Evolutionary conservation across 73 alveolate genomes (phyloP).

Genomic region (Tetrahymena malaccensis): DNA sequence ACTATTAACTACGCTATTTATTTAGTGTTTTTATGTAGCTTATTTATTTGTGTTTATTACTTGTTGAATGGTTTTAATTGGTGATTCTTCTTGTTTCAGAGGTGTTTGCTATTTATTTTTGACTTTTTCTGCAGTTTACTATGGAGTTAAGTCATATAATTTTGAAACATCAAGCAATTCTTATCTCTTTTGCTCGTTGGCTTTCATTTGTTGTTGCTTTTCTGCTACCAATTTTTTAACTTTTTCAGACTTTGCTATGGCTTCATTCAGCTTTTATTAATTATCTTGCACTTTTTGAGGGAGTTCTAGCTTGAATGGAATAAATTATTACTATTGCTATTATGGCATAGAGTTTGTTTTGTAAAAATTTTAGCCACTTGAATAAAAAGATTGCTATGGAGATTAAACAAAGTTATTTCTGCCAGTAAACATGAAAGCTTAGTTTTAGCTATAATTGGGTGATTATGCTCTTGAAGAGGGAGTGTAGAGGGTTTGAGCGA

Average conservation of each 20-base stretch:
- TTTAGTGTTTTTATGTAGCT: background rate
- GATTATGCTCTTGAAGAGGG: background rate
- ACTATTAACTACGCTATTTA: background rate
- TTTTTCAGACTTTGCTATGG: background rate
- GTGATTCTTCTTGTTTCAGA: background rate
- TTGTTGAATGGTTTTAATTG: background rate
- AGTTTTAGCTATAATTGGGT: background rate
- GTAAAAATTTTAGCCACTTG: background rate
- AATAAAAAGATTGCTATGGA: background rate
- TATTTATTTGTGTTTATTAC: background rate
- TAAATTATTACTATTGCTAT: background rate
- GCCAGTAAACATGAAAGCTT: background rate
- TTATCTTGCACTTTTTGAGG: background rate
- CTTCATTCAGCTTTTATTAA: background rate
- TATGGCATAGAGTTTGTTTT: background rate
- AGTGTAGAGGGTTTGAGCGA: background rate
- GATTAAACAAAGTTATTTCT: background rate
- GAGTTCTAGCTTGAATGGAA: background rate
- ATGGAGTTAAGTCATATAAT: background rate
- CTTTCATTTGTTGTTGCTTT: background rate
- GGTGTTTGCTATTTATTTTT: background rate
- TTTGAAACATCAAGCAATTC: background rate
- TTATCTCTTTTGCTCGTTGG: background rate
- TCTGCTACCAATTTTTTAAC: background rate
- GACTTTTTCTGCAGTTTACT: background rate